Evolutionary conservation across 2,329 filamentous ascomycete species (phyloP).

Genomic region (Alternaria rosae): DNA sequence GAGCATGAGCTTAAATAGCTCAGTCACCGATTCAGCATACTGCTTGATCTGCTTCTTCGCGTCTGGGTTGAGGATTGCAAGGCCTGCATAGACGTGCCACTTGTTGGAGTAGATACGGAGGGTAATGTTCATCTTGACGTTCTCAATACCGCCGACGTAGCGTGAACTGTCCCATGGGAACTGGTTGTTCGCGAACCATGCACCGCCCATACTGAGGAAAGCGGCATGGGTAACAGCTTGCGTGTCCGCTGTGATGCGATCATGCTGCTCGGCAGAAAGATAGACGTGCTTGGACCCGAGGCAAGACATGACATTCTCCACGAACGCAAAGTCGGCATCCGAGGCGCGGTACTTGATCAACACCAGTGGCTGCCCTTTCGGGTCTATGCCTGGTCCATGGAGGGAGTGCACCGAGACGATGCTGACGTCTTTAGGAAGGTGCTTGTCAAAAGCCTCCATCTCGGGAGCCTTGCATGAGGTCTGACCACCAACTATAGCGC

Average conservation of each 20-base stretch:
- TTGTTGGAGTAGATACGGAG: constrained; percentile 98
- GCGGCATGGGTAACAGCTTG: constrained; percentile 98
- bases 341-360: constrained; percentile 92
- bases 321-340: constrained; percentile 75
- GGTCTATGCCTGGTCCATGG: constrained; percentile 89
- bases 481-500: constrained; percentile 94
- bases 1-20: constrained; percentile 96
- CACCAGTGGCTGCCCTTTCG: constrained; percentile 88
- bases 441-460: constrained; percentile 88
- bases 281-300: constrained; percentile 87
- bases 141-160: constrained; percentile 96
- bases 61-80: constrained; percentile 94
- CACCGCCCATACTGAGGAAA: constrained; percentile 94
- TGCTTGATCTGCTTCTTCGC: constrained; percentile 92
- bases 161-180: constrained; percentile 98
- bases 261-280: constrained; percentile 85
- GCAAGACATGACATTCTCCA: constrained; percentile 82
- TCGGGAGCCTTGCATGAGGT: constrained; percentile 98
- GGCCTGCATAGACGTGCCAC: constrained; percentile 98
- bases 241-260: constrained; percentile 97
- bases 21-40: constrained; percentile 90
- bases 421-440: constrained; percentile 86
- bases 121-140: constrained; percentile 98
- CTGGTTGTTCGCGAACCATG: constrained; percentile 93
- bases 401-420: constrained; percentile 97